These are phyloP conservation scores for Austroboletus rostrupii DNA, from an alignment of 1,284 basidiomycete genomes.

Conservation along the genomic window DNA sequence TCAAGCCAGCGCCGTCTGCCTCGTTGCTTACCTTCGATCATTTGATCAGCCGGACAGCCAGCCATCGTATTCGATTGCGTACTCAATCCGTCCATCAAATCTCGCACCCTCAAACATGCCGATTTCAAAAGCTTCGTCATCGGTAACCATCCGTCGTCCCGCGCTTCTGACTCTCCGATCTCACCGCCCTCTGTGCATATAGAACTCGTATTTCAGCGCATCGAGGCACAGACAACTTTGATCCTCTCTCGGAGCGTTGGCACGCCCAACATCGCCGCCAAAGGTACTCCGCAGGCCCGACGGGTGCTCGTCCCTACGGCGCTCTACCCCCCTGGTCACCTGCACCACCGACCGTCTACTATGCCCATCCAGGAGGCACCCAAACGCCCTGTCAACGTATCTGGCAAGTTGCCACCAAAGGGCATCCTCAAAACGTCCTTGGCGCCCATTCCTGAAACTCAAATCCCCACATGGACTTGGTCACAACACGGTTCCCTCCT, in stretches of 20 bases:
- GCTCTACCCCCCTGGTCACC: constrained; percentile 34
- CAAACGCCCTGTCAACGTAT: constrained; percentile 5
- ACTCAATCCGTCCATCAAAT: constrained; percentile 55
- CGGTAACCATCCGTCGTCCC: constrained; percentile 39
- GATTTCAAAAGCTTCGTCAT: constrained; percentile 67
- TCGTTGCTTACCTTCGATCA: not conserved
- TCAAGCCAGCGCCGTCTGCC: too few species aligned
- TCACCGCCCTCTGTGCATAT: constrained; percentile 7
- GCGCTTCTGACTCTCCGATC: constrained; percentile 1
- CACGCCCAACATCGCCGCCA: constrained; percentile 67
- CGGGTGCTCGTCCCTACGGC: constrained; percentile 48
- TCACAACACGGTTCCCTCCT: constrained; percentile 38
- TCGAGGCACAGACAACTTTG: constrained; percentile 56
- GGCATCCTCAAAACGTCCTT: constrained; percentile 36
- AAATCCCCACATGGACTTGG: constrained; percentile 47
- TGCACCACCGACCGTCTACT: constrained; percentile 15
- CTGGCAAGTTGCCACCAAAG: constrained; percentile 27
- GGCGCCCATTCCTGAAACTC: constrained; percentile 9
- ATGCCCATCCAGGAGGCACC: constrained; percentile 46
- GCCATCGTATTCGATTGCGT: constrained; percentile 70
- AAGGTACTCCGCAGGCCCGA: constrained; percentile 59
- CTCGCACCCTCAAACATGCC: constrained; percentile 51
- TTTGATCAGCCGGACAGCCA: constrained; percentile 54
- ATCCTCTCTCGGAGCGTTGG: constrained; percentile 60
- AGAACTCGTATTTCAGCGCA: constrained; percentile 66